Percentiles rank a stretch among this genome's conserved stretches.
Conservation (phyloP, 2,329 filamentous ascomycete species). For the Pestalotiopsis sp. region DNA sequence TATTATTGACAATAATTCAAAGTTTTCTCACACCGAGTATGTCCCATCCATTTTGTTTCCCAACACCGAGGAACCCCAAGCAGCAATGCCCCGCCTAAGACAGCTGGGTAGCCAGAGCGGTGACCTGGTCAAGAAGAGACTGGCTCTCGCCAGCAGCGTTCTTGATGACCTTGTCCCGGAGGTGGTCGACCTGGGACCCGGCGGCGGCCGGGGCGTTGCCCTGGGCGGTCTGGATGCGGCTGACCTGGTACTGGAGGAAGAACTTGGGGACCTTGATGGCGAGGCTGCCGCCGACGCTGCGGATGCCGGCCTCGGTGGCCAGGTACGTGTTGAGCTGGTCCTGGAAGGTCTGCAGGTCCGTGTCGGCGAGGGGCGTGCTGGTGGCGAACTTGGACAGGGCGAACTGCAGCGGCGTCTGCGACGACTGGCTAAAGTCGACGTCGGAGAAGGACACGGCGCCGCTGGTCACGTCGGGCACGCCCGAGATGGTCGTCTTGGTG, state of each 20-base stretch:
- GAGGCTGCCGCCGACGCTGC: constrained; percentile 51
- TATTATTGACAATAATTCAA: neutral
- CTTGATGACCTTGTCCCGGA: constrained; percentile 57
- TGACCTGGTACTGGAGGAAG: constrained; percentile 60
- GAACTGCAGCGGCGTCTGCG: constrained; percentile 50
- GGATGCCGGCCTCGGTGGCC: constrained; percentile 59
- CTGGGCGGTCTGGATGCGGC: constrained; percentile 59
- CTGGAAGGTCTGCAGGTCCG: constrained; percentile 52
- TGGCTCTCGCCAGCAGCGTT: constrained; percentile 52
- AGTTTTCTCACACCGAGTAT: neutral
- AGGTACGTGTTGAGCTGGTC: constrained; percentile 55
- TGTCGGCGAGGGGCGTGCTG: constrained; percentile 44
- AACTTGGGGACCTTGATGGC: constrained; percentile 64
- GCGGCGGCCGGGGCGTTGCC: constrained; percentile 52
- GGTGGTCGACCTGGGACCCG: constrained; percentile 54
- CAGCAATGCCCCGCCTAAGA: neutral
- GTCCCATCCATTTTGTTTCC: no score
- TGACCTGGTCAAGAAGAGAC: constrained; percentile 52
- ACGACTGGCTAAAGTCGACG: constrained; percentile 56
- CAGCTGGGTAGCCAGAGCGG: constrained; percentile 13
- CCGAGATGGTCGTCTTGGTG: constrained; percentile 46
- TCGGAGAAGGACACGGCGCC: constrained; percentile 50
- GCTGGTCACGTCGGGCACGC: constrained; percentile 57
- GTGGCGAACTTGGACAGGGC: constrained; percentile 55
- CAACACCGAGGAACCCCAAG: neutral